phyloP scores from a whole-genome alignment of 257 asterid species.

The Solanum ossicruentum region DNA sequence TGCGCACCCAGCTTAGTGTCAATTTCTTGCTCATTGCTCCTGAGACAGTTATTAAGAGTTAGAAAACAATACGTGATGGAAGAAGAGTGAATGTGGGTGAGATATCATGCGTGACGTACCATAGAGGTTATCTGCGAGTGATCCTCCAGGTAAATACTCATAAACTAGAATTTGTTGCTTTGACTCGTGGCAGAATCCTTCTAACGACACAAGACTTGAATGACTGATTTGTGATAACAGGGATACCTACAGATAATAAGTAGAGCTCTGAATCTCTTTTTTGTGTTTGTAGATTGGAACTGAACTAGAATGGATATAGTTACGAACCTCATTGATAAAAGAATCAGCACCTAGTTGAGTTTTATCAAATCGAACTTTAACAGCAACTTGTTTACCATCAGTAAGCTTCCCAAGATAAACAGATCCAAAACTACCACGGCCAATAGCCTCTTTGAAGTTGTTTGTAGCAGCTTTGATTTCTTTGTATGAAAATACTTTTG shows the following conservation, averaged over 20 bases:
- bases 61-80: not conserved
- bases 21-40: slow-evolving; percentile 61
- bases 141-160: slow-evolving; percentile 76
- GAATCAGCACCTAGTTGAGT: slow-evolving; percentile 83
- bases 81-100: not conserved
- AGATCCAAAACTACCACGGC: slow-evolving; percentile 89
- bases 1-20: slow-evolving; percentile 79
- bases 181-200: slow-evolving; percentile 83
- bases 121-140: slow-evolving; percentile 74
- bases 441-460: slow-evolving; percentile 70
- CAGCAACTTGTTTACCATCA: slow-evolving; percentile 68
- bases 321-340: slow-evolving; percentile 72
- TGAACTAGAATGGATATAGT: not conserved
- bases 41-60: slow-evolving; percentile 11
- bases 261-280: not conserved
- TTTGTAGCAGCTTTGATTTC: slow-evolving; percentile 73
- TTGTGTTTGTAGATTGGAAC: not conserved
- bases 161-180: slow-evolving; percentile 90
- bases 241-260: slow-evolving; percentile 38
- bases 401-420: slow-evolving; percentile 71
- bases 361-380: slow-evolving; percentile 79
- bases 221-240: slow-evolving; percentile 73
- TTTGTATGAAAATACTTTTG: slow-evolving; percentile 56
- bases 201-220: slow-evolving; percentile 65
- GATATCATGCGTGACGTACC: slow-evolving; percentile 24